Evolutionary conservation across 768 basidiomycete genomes (phyloP), one percentile per base, ranked within the genome.

Genomic region (Galerina sulciceps): DNA sequence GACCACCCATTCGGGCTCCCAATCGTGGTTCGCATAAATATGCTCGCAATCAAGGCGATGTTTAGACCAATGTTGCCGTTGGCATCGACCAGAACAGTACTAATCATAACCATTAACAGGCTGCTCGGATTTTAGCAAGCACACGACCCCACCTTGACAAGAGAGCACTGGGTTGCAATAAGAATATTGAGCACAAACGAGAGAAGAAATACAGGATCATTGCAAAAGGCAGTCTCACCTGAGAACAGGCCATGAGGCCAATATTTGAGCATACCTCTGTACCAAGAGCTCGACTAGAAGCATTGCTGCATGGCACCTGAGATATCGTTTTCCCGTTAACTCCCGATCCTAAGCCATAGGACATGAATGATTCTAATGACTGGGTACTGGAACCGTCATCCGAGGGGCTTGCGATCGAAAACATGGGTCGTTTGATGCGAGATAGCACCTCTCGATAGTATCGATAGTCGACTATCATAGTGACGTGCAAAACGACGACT

Each of bases 61-160:
- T 46, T 64, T 73, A 6, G 69, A 50, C 75, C 72, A 75, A 58
- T 77, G 75, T 47, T 71, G 72, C 14, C 67, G 67, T 42, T 73
- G 76, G 55, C 75, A 77, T 22, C 69, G 64, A 53, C 64, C 70
- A 9, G 74, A 76, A 44, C 74, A 76, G 58, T 76, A 76, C 75
- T 76, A 34, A 20, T 9, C 10, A 22, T 56, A 26, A 36, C 37
- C 35, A 38, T 40, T 11, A 48, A n/a, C 26, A 20, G 17, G 14
- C 10, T 31, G 34, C 23, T 5, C 26, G 8, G 26, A 31, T 4
- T 31, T 31, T 0, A 31, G 26, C 4, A 31, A 31, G 8, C 8
- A 31, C 31, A 42, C 14, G 17, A 14, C 6, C 42, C 3, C 54
- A 69, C 68, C 57, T 65, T 67, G 10, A 67, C 63, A 23, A 69